A percentile compares a stretch with the other conserved stretches of the same genome.
Evolutionary conservation across 2,329 filamentous ascomycete genomes (phyloP).

Genomic region (Xylariaceae sp.): DNA sequence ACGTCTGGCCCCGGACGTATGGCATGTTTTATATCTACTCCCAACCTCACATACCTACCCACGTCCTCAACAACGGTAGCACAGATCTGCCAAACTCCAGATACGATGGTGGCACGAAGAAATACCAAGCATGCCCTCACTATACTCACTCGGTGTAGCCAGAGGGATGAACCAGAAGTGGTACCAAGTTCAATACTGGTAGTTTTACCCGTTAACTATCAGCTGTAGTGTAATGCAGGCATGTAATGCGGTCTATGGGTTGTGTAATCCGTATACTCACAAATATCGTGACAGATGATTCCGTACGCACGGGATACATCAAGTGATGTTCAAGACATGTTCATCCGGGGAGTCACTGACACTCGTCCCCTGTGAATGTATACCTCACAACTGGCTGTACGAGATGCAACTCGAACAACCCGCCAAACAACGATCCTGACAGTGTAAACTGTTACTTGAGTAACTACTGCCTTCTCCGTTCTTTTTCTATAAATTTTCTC

Average conservation of each 20-base stretch:
- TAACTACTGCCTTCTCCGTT: not conserved
- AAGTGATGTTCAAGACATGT: not conserved
- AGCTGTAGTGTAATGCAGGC: not conserved
- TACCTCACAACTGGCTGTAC: too few species aligned
- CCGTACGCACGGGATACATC: not conserved
- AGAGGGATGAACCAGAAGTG: not conserved
- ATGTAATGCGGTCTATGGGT: too few species aligned
- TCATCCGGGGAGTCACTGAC: too few species aligned
- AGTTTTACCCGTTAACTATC: not conserved
- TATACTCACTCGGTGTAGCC: not conserved
- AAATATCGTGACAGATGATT: too few species aligned
- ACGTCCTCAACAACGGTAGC: not conserved
- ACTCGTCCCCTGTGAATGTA: too few species aligned
- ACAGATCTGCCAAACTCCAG: not conserved
- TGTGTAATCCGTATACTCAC: too few species aligned
- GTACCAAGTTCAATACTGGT: not conserved
- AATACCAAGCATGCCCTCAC: not conserved
- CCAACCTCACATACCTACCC: too few species aligned
- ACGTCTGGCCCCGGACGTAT: too few species aligned
- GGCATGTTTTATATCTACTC: too few species aligned
- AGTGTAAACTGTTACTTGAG: not conserved
- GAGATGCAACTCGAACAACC: not conserved
- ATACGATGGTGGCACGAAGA: not conserved
- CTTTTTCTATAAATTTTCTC: not conserved
- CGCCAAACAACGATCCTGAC: not conserved